phyloP scores from a whole-genome alignment of 2,329 filamentous ascomycete genomes.

The Thermomyces lanuginosus region DNA sequence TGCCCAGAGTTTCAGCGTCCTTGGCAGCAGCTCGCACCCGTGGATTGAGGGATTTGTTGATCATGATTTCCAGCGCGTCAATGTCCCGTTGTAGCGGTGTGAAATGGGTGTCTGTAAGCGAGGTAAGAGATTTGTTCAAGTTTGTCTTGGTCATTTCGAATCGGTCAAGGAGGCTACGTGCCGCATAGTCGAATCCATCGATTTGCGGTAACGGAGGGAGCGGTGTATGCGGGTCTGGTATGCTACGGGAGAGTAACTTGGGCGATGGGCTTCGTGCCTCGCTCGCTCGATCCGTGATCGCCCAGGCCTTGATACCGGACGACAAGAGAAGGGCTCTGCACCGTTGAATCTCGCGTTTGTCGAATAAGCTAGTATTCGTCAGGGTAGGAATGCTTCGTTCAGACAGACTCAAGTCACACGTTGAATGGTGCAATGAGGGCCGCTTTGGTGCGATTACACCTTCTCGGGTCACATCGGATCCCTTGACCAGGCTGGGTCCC shows the following conservation, averaged over 20 bases:
- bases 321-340: conserved; percentile 60
- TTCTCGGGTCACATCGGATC: too few relatives aligned
- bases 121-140: conserved; percentile 29
- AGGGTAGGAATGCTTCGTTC: conserved; percentile 28
- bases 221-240: conserved; percentile 14
- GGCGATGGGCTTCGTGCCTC: conserved; percentile 23
- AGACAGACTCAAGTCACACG: conserved; percentile 45
- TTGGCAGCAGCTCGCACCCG: conserved; percentile 54
- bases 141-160: conserved; percentile 30
- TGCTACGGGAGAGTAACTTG: conserved; percentile 18
- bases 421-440: too few relatives aligned
- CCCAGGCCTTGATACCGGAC: conserved; percentile 77
- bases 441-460: too few relatives aligned
- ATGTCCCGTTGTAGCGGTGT: conserved; percentile 30
- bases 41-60: conserved; percentile 36
- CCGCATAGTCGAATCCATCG: conserved; percentile 39
- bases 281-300: conserved; percentile 53
- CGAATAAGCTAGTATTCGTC: conserved; percentile 29
- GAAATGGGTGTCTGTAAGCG: conserved; percentile 31
- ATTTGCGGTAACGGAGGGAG: conserved; percentile 29
- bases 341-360: conserved; percentile 62
- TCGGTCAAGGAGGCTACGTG: conserved; percentile 32
- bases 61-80: conserved; percentile 27
- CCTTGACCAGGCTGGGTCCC: too few relatives aligned
- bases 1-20: conserved; percentile 61